These are phyloP conservation scores for Trichosporon inkin DNA, from an alignment of 1,284 basidiomycete species.

Conservation along the genomic window DNA sequence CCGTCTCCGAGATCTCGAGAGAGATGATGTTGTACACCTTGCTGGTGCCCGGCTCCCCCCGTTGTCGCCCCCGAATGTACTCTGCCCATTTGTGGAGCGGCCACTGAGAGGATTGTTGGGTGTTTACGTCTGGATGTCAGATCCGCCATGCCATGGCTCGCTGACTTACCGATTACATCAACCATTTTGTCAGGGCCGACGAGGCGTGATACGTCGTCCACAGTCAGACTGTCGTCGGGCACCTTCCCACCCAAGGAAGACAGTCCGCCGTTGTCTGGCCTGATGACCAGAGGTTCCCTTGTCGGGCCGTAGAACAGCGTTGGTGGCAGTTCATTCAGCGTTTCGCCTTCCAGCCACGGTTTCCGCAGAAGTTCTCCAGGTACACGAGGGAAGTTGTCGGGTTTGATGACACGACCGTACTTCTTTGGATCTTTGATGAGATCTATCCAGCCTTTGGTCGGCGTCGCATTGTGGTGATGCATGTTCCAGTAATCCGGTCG, in stretches of 20 bases:
- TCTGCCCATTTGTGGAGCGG: constrained; percentile 83
- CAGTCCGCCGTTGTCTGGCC: constrained; percentile 43
- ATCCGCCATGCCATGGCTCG: not conserved
- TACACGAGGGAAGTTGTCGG: constrained; percentile 33
- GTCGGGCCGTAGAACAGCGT: constrained; percentile 41
- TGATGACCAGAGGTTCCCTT: constrained; percentile 43
- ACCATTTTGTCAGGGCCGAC: constrained; percentile 73
- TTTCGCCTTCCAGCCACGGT: constrained; percentile 33
- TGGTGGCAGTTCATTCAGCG: constrained; percentile 20
- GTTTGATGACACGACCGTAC: constrained; percentile 36
- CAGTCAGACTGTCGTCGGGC: constrained; percentile 38
- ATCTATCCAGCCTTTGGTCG: constrained; percentile 46
- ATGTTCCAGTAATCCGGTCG: constrained; percentile 47
- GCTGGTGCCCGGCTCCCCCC: constrained; percentile 4
- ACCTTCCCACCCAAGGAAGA: constrained; percentile 44
- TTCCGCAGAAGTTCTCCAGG: constrained; percentile 27
- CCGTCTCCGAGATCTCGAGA: constrained; percentile 74
- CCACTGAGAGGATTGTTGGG: constrained; percentile 77
- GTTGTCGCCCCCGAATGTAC: constrained; percentile 58
- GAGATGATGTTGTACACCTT: constrained; percentile 89
- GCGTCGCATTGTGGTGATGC: constrained; percentile 47
- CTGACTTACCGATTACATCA: constrained; percentile 75
- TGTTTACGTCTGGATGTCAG: constrained; percentile 63
- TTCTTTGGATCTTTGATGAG: constrained; percentile 46
- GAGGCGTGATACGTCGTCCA: constrained; percentile 68